Base-by-base conservation (phyloP, 192 early-diverging fungal species). In the Tieghemiomyces parasiticus region DNA sequence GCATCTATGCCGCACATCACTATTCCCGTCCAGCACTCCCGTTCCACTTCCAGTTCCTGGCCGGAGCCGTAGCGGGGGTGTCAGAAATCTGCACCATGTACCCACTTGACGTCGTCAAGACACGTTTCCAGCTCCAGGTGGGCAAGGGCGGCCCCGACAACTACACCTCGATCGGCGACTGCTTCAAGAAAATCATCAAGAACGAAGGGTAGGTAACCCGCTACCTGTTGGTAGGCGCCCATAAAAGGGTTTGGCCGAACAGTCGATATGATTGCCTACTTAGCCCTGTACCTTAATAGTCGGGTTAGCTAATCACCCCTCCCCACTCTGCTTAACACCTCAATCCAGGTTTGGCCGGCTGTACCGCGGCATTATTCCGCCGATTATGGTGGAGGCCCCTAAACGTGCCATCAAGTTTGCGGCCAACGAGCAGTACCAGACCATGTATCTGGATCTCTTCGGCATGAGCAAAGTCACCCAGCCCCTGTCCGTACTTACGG, bases 361-460 rank as follows among this genome's bases (percentile, higher is more conserved):
- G 46, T 92, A 95, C 66, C 77, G 88, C 50, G 94, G 95, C n/a
- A 98, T 98, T 55, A 63, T 92, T 31, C 90, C 95, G 44, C 95
- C 95, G 6, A 92, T 98, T 64, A 76, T 98, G 75, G 91, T 92
- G 0, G 95, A 98, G 72, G 95, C 94, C 38, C 94, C 94, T 25
- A 97, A 97, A 76, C 82, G 94, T 46, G 91, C 92, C 24, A 97
- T 89, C 71, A 97, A 97, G 72, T 97, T 97, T 77, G 86, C 88
- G 4, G 82, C 92, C 30, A 97, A 97, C 66, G 93, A 93, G 65
- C 83, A 88, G 67, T 91, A 88, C 60, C 78, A 75, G 14, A 70
- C 71, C 19, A 66, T 87, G 63, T 86, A 76, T 65, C 82, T 73
- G 65, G 80, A 73, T 59, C 56, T 90, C 60, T 86, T 89, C 68